Evolutionary conservation across 352 stramenopile genomes (phyloP).

Genomic region (Pythium pectinolyticum): DNA sequence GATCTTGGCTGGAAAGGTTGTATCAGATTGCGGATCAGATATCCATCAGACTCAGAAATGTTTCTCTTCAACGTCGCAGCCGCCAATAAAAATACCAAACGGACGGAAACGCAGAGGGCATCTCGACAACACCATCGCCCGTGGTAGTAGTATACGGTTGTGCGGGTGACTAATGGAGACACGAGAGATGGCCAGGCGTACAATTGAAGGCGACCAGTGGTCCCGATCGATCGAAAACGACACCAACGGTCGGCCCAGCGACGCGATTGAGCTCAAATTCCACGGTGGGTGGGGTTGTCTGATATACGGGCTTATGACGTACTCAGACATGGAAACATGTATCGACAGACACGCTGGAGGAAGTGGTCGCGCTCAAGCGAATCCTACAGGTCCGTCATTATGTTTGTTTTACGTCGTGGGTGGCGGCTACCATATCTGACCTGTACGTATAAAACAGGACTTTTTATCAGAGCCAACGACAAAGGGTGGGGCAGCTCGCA

Average conservation of each 20-base stretch:
- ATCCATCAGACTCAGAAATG: constrained; percentile 1
- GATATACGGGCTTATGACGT: neutral
- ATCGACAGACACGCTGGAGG: constrained; percentile 46
- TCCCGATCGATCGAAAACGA: neutral
- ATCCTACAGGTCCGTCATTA: constrained; percentile 33
- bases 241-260: neutral
- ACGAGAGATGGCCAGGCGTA: neutral
- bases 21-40: constrained; percentile 4
- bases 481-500: neutral
- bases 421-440: neutral
- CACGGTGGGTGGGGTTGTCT: constrained; percentile 28
- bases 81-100: constrained; percentile 6
- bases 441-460: neutral
- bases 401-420: neutral
- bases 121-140: too few species aligned
- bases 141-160: too few species aligned
- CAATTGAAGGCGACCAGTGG: neutral
- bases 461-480: constrained; percentile 7
- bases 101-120: too few species aligned
- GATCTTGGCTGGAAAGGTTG: constrained; percentile 6
- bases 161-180: too few species aligned
- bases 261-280: constrained; percentile 44
- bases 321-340: too few species aligned
- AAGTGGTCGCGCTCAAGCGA: constrained; percentile 58
- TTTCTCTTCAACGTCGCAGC: neutral